Base-by-base conservation (phyloP, 371 early-diverging fungal species). In the Nematocida sp. region DNA sequence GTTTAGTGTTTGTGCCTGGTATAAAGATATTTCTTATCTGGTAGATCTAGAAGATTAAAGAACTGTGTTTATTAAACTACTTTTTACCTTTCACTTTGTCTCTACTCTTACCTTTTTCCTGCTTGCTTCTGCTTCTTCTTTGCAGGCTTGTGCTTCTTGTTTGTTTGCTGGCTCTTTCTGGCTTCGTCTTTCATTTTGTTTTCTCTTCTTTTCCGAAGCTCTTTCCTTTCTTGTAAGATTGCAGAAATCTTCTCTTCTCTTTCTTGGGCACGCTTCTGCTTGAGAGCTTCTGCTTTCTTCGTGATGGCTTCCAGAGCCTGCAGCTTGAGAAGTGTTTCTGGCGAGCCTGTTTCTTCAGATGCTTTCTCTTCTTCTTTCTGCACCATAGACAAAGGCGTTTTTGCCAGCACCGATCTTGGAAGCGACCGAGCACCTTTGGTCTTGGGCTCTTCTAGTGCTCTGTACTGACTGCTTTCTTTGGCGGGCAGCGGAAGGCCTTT, bases 341-440 rank as follows among this genome's bases (percentile, higher is more conserved):
- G 62, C 36, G 65, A 27, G 25, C 48, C 74, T 75, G 91, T 87
- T 13, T 91, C 88, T 78, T 91, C 90, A 60, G 91, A 79, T 49
- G 92, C 86, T 19, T 93, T 92, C 0, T 93, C 93, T 23, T 89
- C 90, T 36, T 83, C 82, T 25, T 86, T 86, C 86, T 90, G 90
- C 31, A 90, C 90, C 65, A 88, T 87, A 78, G 88, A 86, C 51
- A 92, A 84, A 32, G 92, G 91, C 93, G 86, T 81, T 89, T 88
- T 77, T 88, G 89, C 83, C 92, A 87, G 53, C 93, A 78, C 13
- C 85, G 85, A 46, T 31, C 75, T 77, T 79, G 60, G 2, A 56
- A 94, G 89, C 19, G 94, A 86, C 64, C 86, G 83, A 67, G 93
- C 86, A 41, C 88, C 85, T 78, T 91, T 91, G 86, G 93, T 91